Base-by-base conservation (phyloP, 352 stramenopile species). In the Phytophthora pini region DNA sequence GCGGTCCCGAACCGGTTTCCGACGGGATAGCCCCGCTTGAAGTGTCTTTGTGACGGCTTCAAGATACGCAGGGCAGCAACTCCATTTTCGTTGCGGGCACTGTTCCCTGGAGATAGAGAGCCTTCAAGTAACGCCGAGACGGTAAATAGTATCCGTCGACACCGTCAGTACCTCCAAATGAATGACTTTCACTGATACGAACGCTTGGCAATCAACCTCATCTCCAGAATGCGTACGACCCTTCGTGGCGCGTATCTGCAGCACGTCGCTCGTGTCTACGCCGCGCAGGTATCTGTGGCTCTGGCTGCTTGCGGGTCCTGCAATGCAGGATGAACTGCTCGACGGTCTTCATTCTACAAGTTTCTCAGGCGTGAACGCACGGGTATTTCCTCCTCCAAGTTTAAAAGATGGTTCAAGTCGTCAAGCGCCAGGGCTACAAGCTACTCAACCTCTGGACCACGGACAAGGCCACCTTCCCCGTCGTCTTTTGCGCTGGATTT, bases 381-480 rank as follows among this genome's bases (percentile, higher is more conserved):
- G 12, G 38, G 38, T n/a, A 29, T 11, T n/a, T 38, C 8, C n/a
- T 47, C 27, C 13, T 43, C 22, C 20, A 26, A 17, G 11, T 51
- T 36, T 58, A n/a, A 29, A 39, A 34, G 4, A 74, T 73, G 58
- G 69, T 77, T 31, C 57, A 57, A 41, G 31, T 68, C 46, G 13
- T 62, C 46, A 72, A 68, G 58, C 65, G 65, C n/a, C 24, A 43
- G 36, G 60, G 60, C 34, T 70, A 70, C 65, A 70, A 70, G 53
- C 60, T 74, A 2, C 36, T 74, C 66, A 86, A 82, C 69, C 80
- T 89, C 53, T 89, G 80, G 80, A 72, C 59, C 39, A 89, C 80
- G 11, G 80, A 89, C 74, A 79, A 67, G 36, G 74, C 56, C 62
- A 89, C 78, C 36, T 87, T 89, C 57, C 80, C 80, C 10, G 76